Base-by-base conservation (phyloP, 2,329 filamentous ascomycete genomes). In the Colletotrichum magnum region DNA sequence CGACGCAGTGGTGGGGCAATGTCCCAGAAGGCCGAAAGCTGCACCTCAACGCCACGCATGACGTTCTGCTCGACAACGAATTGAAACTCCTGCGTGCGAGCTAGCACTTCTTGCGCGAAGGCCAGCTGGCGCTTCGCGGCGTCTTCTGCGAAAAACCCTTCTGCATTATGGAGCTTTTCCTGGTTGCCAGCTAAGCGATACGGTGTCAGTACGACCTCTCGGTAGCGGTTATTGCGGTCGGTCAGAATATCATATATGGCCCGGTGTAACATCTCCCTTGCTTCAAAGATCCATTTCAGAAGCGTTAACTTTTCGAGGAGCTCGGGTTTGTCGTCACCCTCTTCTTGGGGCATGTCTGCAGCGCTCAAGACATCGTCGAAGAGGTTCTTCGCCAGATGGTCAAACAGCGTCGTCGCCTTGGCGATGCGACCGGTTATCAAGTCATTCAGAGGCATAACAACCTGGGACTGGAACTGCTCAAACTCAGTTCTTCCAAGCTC, bases 1-100 rank as follows among this genome's bases (percentile, higher is more conserved):
- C 90, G 87, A 28, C 92, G 86, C 0, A 99, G 86, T 4, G 91
- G 90, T 3, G 96, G 96, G 1, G 95, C 95, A 75, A 98, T 97
- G 77, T 99, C 96, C 96, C 96, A 99, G 79, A 98, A 99, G 0
- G 95, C 95, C 10, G 92, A 95, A 2, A 98, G 87, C 80, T 98
- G 96, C 64, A 94, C 89, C 78, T 98, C 94, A 12, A 98, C 94
- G 16, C 95, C 96, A 10, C 93, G 90, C 21, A 91, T 90, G 24
- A 97, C 95, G 64, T 96, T 96, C 74, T 91, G 87, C 77, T 97
- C 94, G 36, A 98, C 89, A 6, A 96, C 89, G 54, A 88, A 86
- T 73, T 93, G 87, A 77, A 98, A 95, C 24, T 92, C 90, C 73
- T 93, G 89, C 21, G 92, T 90, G 13, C 96, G 90, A 72, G 89